A percentile compares a stretch with the other conserved stretches of the same genome.
Evolutionary conservation across 257 asterid species (phyloP).

Genomic region (Nicotiana undulata): DNA sequence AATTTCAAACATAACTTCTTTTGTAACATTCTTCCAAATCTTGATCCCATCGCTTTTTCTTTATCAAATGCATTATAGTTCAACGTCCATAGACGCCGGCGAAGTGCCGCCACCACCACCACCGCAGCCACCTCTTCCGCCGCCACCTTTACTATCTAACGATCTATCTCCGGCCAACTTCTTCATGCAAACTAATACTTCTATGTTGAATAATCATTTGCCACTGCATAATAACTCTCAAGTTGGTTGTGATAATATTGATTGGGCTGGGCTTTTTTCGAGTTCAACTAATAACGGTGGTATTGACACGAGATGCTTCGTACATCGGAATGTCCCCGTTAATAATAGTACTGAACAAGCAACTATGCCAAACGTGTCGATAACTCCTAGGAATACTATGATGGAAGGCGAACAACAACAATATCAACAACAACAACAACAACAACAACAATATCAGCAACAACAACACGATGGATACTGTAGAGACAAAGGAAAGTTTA

Average conservation of each 20-base stretch:
- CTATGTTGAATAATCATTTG: neutral
- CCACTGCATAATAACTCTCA: conserved; percentile 32
- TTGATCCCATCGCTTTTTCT: neutral
- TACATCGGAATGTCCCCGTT: neutral
- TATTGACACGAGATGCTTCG: no score
- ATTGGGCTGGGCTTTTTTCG: conserved; percentile 35
- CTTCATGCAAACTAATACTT: neutral
- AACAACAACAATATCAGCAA: no score
- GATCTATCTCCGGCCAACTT: neutral
- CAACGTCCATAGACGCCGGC: conserved; percentile 15
- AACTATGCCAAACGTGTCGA: conserved; percentile 1
- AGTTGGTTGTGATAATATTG: conserved; percentile 26
- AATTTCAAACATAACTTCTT: conserved; percentile 8
- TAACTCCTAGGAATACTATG: conserved; percentile 7
- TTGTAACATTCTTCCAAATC: conserved; percentile 11
- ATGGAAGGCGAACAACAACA: conserved; percentile 20
- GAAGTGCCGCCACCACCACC: neutral
- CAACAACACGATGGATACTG: neutral
- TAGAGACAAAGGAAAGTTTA: conserved; percentile 28
- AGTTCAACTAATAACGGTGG: neutral
- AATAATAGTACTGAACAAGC: conserved; percentile 15
- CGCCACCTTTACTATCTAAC: neutral
- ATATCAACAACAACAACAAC: neutral
- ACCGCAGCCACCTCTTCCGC: neutral
- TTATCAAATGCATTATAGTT: neutral